These are phyloP conservation scores for Clitoria ternatea DNA, from an alignment of 306 rosid species.

Conservation along the genomic window DNA sequence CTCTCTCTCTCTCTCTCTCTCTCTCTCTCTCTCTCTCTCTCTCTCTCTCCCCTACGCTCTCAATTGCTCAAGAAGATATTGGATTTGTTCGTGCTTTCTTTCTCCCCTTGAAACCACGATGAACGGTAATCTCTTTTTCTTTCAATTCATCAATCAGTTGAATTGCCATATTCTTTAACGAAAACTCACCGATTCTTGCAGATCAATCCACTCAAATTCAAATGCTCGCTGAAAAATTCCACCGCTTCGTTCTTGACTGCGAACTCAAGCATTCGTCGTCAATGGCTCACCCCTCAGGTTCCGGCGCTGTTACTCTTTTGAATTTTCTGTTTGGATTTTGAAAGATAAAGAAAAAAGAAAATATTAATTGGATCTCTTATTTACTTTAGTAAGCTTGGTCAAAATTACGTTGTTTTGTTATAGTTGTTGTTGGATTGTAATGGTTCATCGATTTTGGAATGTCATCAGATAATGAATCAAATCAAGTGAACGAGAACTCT, in stretches of 20 bases:
- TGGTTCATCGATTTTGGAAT: not conserved
- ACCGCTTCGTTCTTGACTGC: constrained; percentile 25
- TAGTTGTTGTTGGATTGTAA: not conserved
- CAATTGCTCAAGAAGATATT: not conserved
- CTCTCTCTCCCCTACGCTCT: constrained; percentile 3
- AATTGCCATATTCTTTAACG: not conserved
- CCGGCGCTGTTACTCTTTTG: not conserved
- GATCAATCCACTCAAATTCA: constrained; percentile 44
- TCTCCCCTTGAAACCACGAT: constrained; percentile 28
- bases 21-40: not conserved
- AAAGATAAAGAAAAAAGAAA: not conserved
- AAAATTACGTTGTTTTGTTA: not conserved
- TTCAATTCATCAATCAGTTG: not conserved
- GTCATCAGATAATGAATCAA: constrained; percentile 31
- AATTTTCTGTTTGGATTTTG: not conserved
- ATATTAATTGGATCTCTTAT: not conserved
- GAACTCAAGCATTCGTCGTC: constrained; percentile 34
- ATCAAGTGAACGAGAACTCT: constrained; percentile 31
- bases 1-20: not conserved
- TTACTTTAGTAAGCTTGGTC: not conserved
- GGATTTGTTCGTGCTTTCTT: not conserved
- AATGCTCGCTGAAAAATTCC: constrained; percentile 28
- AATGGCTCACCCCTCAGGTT: constrained; percentile 40
- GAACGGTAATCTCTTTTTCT: constrained; percentile 38
- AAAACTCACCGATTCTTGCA: constrained; percentile 21